A percentile compares a stretch with the other conserved stretches of the same genome.
Conservation (phyloP, 2,329 filamentous ascomycete genomes). For the Sporothrix brasiliensis region DNA sequence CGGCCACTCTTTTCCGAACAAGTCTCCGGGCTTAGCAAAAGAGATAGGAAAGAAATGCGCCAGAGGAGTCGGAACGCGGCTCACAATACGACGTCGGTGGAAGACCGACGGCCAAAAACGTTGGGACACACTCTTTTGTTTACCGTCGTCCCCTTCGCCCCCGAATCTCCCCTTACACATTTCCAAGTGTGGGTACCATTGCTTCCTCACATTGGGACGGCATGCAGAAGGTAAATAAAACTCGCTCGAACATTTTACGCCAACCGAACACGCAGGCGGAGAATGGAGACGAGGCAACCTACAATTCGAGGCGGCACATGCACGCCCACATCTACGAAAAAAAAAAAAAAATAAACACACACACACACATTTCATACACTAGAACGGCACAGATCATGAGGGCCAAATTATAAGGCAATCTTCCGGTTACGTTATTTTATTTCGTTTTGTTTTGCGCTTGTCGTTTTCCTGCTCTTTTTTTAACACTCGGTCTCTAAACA, state of each 20-base stretch:
- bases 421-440: background rate
- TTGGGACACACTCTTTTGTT: background rate
- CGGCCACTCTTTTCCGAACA: too few species aligned
- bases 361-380: background rate
- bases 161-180: background rate
- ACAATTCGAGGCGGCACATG: background rate
- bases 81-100: conserved; percentile 17
- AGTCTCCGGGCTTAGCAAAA: background rate
- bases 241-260: too few species aligned
- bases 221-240: background rate
- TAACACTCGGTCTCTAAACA: background rate
- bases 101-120: background rate
- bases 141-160: background rate
- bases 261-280: background rate
- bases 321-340: background rate
- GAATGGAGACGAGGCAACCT: background rate
- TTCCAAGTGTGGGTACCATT: background rate
- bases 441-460: background rate
- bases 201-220: background rate
- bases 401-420: background rate
- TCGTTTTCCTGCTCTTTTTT: background rate
- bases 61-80: conserved; percentile 6
- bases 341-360: background rate
- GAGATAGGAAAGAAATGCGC: background rate
- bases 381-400: conserved; percentile 3